Evolutionary conservation across 2,329 filamentous ascomycete genomes (phyloP), one percentile per base, ranked within the genome.

Genomic region (Fusarium nodosum): DNA sequence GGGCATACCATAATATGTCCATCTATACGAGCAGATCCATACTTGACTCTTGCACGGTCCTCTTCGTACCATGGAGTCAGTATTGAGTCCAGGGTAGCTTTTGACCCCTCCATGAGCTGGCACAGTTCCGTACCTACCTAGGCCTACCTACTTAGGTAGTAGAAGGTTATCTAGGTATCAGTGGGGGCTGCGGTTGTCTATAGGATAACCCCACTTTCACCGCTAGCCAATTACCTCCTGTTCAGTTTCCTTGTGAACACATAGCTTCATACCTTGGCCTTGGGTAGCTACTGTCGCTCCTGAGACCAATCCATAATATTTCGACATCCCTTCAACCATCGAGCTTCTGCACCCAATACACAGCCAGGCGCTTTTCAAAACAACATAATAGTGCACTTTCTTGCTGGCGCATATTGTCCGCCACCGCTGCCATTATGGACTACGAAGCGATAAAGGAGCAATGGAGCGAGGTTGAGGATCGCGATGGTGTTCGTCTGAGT

Each of bases 401-500:
- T 56, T 41, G 16, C 20, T 33, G 36, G 24, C 38, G 24, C 28
- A 31, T 15, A 46, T 48, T 12, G 31, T 39, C 34, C 10, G 41
- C 18, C 48, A 18, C 36, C 18, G 20, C 42, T 28, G 28, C 36
- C 20, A 39, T 52, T 48, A 97, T 97, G 94, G 94, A 97, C 80
- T 97, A 93, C 86, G 94, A 97, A 81, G 87, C 90, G 73, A 84
- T 97, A 73, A 97, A 97, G 84, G 94, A 97, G 82, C 92, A 95
- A 84, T 97, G 94, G 94, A 93, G 91, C 77, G 94, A 97, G 80
- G 91, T 97, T 62, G 96, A 99, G 84, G 96, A 99, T 78, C 90
- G 93, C 74, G 96, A 99, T 89, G 96, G 96, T 66, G 89, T 98
- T 77, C 91, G 96, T 69, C 87, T 99, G 72, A 97, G 95, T 82